Evolutionary conservation across 208 protist species (phyloP).

Genomic region (Trypanosoma platydactyli): DNA sequence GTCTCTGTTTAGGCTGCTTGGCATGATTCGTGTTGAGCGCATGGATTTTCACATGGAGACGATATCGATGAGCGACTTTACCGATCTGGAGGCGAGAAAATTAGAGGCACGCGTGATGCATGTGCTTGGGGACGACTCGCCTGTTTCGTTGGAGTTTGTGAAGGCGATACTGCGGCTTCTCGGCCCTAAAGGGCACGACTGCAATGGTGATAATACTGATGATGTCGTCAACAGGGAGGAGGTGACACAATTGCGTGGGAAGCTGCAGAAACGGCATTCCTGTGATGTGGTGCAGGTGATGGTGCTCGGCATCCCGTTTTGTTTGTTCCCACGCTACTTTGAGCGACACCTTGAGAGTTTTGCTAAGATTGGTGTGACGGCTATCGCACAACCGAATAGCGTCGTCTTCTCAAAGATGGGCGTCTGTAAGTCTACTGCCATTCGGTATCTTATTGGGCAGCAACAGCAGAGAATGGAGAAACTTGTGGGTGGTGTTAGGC

Average conservation of each 20-base stretch:
- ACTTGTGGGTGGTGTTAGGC: neutral
- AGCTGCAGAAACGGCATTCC: too few relatives aligned
- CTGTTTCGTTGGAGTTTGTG: neutral
- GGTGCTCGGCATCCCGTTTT: constrained; percentile 71
- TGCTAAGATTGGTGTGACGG: constrained; percentile 53
- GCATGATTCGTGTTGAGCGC: constrained; percentile 72
- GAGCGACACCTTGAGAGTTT: constrained; percentile 36
- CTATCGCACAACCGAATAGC: constrained; percentile 88
- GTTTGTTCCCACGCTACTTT: constrained; percentile 75
- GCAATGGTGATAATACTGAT: neutral
- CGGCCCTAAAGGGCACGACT: constrained; percentile 14
- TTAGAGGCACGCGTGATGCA: neutral
- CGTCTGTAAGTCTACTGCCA: constrained; percentile 81
- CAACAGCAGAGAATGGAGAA: constrained; percentile 32
- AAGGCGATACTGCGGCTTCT: constrained; percentile 16
- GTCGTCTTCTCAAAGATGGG: constrained; percentile 86
- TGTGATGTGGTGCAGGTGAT: constrained; percentile 66
- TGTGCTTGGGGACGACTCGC: constrained; percentile 10
- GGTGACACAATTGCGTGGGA: too few relatives aligned
- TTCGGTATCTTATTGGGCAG: constrained; percentile 77
- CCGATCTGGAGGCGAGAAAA: neutral
- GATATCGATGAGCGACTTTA: neutral
- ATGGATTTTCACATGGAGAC: constrained; percentile 23
- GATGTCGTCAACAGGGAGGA: neutral
- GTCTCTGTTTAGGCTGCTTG: constrained; percentile 42